Evolutionary conservation across 441 rosid genomes (phyloP), one percentile per base, ranked within the genome.

Genomic region (Syzygium syzygioides): DNA sequence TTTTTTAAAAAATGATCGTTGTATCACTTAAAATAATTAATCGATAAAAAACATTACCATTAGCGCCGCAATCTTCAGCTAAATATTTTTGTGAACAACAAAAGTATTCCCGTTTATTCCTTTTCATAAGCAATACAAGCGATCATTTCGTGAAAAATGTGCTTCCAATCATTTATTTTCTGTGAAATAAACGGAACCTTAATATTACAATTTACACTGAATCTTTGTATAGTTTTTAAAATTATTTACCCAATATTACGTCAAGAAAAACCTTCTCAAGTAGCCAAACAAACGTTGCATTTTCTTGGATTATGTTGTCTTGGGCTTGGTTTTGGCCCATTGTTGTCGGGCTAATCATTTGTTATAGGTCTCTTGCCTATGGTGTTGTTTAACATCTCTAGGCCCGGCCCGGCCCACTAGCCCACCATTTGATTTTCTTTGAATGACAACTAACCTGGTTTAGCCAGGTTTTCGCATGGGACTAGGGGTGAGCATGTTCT

Each of bases 1-100:
- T 0, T 7, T 14, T 14, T n/a, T 28, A 55, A 55, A 55, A 55
- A 55, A 7, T 7, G 2, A 52, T 56, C 5, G 9, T 68, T 68
- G 1, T 9, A 0, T 34, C 1, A 0, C 48, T 68, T 34, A 12
- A 32, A 32, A 66, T 68, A 32, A 68, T 68, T 68, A 18, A 0
- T 19, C 6, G 11, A 68, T 68, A 7, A 68, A 32, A 68, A 68
- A 55, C 8, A 9, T 55, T 55, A 0, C 20, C 25, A 19, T 55
- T 23, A 3, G 1, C 25, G 25, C 7, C 10, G 3, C 1, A 55
- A 55, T 55, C 20, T 55, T 8, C 3, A 55, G 19, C 57, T 55
- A 3, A 18, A 9, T 32, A 4, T 18, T 32, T 18, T 34, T 0
- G 0, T 9, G 2, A 28, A 28, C n/a, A 0, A 3, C 14, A 60